These are phyloP conservation scores for Hypoxylon sp. DNA, from an alignment of 2,329 filamentous ascomycete genomes.

Conservation along the genomic window DNA sequence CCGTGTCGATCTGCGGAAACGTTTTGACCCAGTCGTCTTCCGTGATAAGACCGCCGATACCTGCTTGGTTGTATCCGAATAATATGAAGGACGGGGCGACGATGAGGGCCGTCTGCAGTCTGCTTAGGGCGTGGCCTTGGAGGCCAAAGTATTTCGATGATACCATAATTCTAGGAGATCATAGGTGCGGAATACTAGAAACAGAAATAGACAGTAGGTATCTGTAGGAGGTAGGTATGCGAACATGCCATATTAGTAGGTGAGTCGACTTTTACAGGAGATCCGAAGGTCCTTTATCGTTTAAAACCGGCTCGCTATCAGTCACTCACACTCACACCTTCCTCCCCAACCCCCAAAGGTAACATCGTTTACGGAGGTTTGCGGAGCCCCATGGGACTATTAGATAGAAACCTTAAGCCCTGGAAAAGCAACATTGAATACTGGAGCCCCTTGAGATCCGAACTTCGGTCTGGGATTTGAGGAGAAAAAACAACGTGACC, in stretches of 20 bases:
- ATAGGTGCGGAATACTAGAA: slow-evolving; percentile 23
- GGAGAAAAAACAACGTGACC: slow-evolving; percentile 16
- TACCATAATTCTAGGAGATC: slow-evolving; percentile 28
- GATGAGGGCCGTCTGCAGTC: slow-evolving; percentile 59
- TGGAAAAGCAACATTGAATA: slow-evolving; percentile 9
- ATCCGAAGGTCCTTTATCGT: slow-evolving; percentile 5
- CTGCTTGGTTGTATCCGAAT: slow-evolving; percentile 61
- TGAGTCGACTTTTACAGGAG: not conserved
- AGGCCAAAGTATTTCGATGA: slow-evolving; percentile 52
- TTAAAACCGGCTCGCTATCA: slow-evolving; percentile 3
- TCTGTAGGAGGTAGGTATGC: not conserved
- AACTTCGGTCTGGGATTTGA: slow-evolving; percentile 17
- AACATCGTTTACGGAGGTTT: slow-evolving; percentile 22
- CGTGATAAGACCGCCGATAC: slow-evolving; percentile 57
- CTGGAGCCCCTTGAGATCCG: slow-evolving; percentile 16
- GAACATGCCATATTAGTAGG: not conserved
- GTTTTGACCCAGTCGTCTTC: slow-evolving; percentile 55
- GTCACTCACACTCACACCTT: slow-evolving; percentile 9
- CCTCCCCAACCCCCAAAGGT: not conserved
- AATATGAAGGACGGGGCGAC: slow-evolving; percentile 61
- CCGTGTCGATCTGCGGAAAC: slow-evolving; percentile 59
- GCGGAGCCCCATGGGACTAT: slow-evolving; percentile 42
- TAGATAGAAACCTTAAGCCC: not conserved
- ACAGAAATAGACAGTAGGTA: not conserved
- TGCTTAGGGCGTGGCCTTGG: slow-evolving; percentile 56